Evolutionary conservation across 352 stramenopile genomes (phyloP).

Genomic region (Globisporangium emineosum): DNA sequence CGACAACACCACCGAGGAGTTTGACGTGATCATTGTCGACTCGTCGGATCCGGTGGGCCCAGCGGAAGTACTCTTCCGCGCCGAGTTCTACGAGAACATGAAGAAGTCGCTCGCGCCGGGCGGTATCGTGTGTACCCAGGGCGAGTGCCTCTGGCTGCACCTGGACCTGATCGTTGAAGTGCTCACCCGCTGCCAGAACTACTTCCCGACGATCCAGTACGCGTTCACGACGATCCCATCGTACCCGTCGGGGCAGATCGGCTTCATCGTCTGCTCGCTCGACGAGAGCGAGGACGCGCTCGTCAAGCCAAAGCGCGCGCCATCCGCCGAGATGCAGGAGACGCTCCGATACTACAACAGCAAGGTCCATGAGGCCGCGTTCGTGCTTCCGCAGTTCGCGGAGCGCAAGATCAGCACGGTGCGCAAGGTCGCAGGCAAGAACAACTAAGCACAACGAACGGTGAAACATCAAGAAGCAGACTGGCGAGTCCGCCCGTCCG

Average conservation of each 20-base stretch:
- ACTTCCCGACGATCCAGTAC: slow-evolving; percentile 97
- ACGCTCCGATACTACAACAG: slow-evolving; percentile 94
- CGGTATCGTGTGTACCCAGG: slow-evolving; percentile 90
- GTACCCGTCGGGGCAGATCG: slow-evolving; percentile 99
- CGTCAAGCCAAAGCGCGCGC: slow-evolving; percentile 66
- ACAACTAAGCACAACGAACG: slow-evolving; percentile 11
- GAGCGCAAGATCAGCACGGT: slow-evolving; percentile 79
- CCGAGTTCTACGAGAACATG: slow-evolving; percentile 95
- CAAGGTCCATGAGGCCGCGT: slow-evolving; percentile 94
- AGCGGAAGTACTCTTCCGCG: slow-evolving; percentile 93
- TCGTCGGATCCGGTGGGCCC: slow-evolving; percentile 95
- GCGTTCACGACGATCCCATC: slow-evolving; percentile 98
- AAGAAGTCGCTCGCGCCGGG: slow-evolving; percentile 84
- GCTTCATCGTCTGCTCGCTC: slow-evolving; percentile 93
- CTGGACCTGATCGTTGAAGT: slow-evolving; percentile 96
- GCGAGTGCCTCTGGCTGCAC: slow-evolving; percentile 99
- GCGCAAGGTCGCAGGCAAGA: slow-evolving; percentile 42
- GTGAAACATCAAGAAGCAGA: neutral
- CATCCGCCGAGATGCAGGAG: slow-evolving; percentile 52
- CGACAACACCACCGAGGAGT: slow-evolving; percentile 78
- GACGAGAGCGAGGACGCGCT: slow-evolving; percentile 57
- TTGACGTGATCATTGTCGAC: slow-evolving; percentile 98
- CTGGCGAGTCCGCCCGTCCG: neutral
- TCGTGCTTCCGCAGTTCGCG: slow-evolving; percentile 95
- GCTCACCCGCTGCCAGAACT: slow-evolving; percentile 82